Evolutionary conservation across 768 basidiomycete genomes (phyloP), one percentile per base, ranked within the genome.

Genomic region (Phlebiopsis gigantea): DNA sequence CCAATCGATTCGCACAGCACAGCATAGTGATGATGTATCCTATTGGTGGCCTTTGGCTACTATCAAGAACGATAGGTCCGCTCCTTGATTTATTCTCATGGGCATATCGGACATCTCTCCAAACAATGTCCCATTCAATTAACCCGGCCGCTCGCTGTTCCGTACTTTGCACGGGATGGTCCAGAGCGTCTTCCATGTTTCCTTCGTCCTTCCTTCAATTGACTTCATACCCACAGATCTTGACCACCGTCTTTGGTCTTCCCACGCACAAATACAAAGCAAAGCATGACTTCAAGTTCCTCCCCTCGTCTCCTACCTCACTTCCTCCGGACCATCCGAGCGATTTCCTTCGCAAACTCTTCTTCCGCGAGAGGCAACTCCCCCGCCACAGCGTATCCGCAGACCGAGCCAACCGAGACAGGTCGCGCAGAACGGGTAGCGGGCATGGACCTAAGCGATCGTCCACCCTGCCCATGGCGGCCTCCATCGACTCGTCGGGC

Each of bases 211-310:
- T 39, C 34, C 34, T 10, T 17, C 3, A 14, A 24, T 21, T 41
- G 34, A 19, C 48, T 17, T 50, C 29, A 21, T n/a, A 19, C 44
- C 10, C 46, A 49, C 65, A 89, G 87, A 81, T 79, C 14, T 69
- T 90, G 26, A 74, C 78, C 34, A 75, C 76, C 21, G 66, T 88
- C 14, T 86, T 90, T 66, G 82, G 84, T 24, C 71, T 81, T 53
- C 65, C 76, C 21, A 77, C 82, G 0, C 83, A 85, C 58, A 83
- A 77, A 66, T 64, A 83, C 56, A 85, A 78, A 67, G 73, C 83
- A 56, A 71, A 73, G 26, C 55, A 62, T 2, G 57, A 55, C 22
- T 57, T 47, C 59, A 63, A 21, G 68, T 60, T 25, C 64, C 34
- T 39, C 34, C 34, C 60, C 24, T 62, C 17, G 31, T 29, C 60